These are phyloP conservation scores for Tetradesmus lagerheimii DNA, from an alignment of 139 green algal genomes.

Conservation along the genomic window DNA sequence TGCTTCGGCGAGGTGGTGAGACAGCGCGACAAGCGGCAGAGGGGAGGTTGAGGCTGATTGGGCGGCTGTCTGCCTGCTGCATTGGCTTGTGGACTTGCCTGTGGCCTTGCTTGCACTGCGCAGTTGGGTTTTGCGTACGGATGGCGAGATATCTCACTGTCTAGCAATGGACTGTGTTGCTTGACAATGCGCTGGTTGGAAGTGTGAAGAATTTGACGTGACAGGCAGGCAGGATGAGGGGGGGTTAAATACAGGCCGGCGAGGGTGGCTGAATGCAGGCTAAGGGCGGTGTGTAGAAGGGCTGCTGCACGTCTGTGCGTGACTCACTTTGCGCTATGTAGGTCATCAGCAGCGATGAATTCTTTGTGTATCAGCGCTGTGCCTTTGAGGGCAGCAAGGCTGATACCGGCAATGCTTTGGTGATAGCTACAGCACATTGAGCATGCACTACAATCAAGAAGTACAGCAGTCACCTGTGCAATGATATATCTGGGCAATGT, in stretches of 20 bases:
- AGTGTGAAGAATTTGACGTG: no score
- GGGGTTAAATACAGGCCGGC: no score
- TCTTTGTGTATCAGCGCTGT: not conserved
- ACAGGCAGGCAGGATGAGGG: no score
- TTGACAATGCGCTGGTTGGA: no score
- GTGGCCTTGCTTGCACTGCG: not conserved
- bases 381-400: not conserved
- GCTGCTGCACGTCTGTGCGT: not conserved
- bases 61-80: not conserved
- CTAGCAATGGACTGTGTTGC: no score
- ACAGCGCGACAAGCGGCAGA: not conserved
- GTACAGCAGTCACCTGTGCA: not conserved
- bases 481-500: not conserved
- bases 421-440: not conserved
- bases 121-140: not conserved
- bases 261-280: not conserved
- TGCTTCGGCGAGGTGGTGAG: not conserved
- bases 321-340: not conserved
- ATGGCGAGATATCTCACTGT: not conserved
- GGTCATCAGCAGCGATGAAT: not conserved
- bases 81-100: not conserved
- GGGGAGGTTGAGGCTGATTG: not conserved
- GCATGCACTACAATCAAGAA: not conserved
- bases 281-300: not conserved
- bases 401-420: not conserved